Conservation (phyloP, 2,329 filamentous ascomycete genomes). For the Ilyonectria sp. region DNA sequence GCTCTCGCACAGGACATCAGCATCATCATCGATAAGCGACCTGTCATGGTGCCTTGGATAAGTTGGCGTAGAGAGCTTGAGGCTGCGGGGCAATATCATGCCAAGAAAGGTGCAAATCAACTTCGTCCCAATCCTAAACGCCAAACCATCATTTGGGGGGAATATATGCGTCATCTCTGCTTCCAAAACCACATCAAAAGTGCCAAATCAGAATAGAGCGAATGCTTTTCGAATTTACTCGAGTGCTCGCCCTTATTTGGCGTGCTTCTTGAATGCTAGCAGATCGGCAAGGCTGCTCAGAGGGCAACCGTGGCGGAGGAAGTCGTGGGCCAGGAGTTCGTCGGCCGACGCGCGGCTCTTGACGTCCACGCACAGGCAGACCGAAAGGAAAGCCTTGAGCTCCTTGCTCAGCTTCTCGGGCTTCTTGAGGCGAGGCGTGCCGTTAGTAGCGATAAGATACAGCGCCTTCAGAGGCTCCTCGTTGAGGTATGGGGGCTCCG, state of each 20-base stretch:
- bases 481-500: slow-evolving; percentile 96
- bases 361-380: slow-evolving; percentile 97
- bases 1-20: slow-evolving; percentile 42
- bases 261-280: slow-evolving; percentile 86
- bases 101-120: slow-evolving; percentile 42
- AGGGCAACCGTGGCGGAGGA: slow-evolving; percentile 92
- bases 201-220: slow-evolving; percentile 38
- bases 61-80: slow-evolving; percentile 27
- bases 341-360: slow-evolving; percentile 93
- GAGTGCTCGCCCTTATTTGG: slow-evolving; percentile 63
- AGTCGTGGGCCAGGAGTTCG: slow-evolving; percentile 92
- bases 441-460: slow-evolving; percentile 98
- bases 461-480: slow-evolving; percentile 98
- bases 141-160: slow-evolving; percentile 47
- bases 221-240: slow-evolving; percentile 39
- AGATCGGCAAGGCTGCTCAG: slow-evolving; percentile 87
- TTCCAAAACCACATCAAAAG: slow-evolving; percentile 46
- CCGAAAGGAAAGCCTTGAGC: slow-evolving; percentile 95
- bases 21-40: slow-evolving; percentile 44
- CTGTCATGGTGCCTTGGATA: slow-evolving; percentile 31
- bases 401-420: slow-evolving; percentile 98
- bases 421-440: slow-evolving; percentile 96
- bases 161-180: slow-evolving; percentile 48
- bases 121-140: slow-evolving; percentile 46
- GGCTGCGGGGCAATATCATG: slow-evolving; percentile 31